A percentile compares a stretch with the other conserved stretches of the same genome.
These are phyloP conservation scores for Luzula sylvatica DNA, from an alignment of 176 grass and related monocot genomes.

Conservation along the genomic window DNA sequence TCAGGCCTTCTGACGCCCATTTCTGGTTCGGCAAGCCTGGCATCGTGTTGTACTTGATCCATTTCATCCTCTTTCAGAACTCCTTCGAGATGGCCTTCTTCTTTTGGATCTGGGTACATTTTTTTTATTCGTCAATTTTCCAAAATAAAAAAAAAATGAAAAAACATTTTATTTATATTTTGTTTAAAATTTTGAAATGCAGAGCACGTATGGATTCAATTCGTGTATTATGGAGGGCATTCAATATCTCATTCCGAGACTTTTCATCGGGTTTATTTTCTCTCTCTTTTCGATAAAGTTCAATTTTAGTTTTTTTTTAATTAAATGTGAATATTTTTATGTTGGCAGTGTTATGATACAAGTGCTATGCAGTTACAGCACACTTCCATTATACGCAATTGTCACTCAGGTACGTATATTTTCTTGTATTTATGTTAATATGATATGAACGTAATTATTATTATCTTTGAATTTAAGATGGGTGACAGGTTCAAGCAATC, in stretches of 20 bases:
- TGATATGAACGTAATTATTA: background rate
- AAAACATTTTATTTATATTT: background rate
- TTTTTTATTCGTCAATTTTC: too few species aligned
- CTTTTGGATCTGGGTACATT: conserved; percentile 64
- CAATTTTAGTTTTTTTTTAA: background rate
- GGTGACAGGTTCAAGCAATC: conserved; percentile 44
- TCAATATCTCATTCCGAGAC: conserved; percentile 46
- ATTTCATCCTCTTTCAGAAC: conserved; percentile 97
- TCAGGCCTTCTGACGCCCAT: conserved; percentile 60
- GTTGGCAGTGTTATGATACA: conserved; percentile 43
- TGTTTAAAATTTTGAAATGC: background rate
- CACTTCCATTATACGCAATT: conserved; percentile 61
- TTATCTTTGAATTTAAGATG: conserved; percentile 38
- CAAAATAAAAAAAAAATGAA: background rate
- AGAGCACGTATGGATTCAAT: conserved; percentile 62
- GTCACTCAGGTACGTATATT: conserved; percentile 50
- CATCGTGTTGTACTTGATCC: conserved; percentile 64
- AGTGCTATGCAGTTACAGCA: conserved; percentile 83
- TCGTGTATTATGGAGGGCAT: conserved; percentile 76
- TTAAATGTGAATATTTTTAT: background rate
- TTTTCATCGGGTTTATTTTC: conserved; percentile 51
- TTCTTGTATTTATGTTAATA: background rate
- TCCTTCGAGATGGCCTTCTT: conserved; percentile 88
- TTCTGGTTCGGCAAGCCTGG: conserved; percentile 68
- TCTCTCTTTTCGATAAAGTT: conserved; percentile 4